Evolutionary conservation across 2,329 filamentous ascomycete genomes (phyloP).

Genomic region (Aspergillus ochraceoroseus): DNA sequence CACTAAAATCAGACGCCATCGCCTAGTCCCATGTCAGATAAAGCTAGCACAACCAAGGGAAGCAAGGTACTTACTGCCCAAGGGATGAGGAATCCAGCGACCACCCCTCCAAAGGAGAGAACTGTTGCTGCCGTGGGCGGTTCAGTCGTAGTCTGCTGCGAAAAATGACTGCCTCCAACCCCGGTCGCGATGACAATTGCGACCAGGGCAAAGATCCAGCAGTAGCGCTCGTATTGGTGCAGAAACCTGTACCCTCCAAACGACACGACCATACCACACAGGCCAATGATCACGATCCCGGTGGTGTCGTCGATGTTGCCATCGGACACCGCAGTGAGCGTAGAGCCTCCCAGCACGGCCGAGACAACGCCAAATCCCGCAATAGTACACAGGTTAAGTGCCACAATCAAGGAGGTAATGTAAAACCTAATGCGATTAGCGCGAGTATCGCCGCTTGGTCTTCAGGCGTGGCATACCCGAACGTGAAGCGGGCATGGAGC

Average conservation of each 20-base stretch:
- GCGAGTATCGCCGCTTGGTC: not conserved
- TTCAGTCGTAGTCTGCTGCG: constrained; percentile 1
- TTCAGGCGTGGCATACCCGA: not conserved
- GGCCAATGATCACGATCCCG: constrained; percentile 12
- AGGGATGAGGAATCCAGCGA: constrained; percentile 11
- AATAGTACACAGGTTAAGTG: constrained; percentile 12
- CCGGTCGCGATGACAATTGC: constrained; percentile 10
- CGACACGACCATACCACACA: constrained; percentile 12
- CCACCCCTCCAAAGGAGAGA: constrained; percentile 11
- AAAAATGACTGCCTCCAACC: constrained; percentile 6
- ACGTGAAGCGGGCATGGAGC: constrained; percentile 11
- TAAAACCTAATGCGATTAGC: constrained; percentile 1
- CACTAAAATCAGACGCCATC: constrained; percentile 11
- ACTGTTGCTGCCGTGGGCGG: constrained; percentile 6
- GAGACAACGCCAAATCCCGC: constrained; percentile 10
- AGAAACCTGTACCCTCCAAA: constrained; percentile 14
- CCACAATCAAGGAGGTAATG: constrained; percentile 7
- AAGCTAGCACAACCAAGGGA: rapidly evolving
- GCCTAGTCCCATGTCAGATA: constrained; percentile 3
- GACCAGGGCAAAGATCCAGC: constrained; percentile 10
- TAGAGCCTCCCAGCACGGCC: constrained; percentile 6
- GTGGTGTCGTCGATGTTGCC: constrained; percentile 11
- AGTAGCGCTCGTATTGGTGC: constrained; percentile 14
- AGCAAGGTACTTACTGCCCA: constrained; percentile 9
- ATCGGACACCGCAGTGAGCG: constrained; percentile 4